A percentile compares a stretch with the other conserved stretches of the same genome.
phyloP scores from a whole-genome alignment of 2,329 filamentous ascomycete species.

The Pyrenophora seminiperda region DNA sequence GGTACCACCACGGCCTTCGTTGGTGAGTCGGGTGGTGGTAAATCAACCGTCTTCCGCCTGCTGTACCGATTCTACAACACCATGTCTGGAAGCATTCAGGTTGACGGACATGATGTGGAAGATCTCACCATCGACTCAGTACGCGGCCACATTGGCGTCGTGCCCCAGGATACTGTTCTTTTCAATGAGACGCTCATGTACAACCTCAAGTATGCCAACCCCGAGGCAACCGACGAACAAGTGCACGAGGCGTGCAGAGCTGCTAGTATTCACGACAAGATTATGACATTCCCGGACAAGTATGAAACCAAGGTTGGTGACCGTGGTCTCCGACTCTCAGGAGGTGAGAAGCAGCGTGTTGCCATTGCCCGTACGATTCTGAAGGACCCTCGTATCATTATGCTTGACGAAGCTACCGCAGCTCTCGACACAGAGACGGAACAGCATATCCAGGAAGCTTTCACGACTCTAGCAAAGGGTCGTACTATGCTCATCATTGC shows the following conservation, averaged over 20 bases:
- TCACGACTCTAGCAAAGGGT: conserved; percentile 79
- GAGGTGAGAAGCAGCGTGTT: conserved; percentile 91
- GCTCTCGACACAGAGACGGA: conserved; percentile 91
- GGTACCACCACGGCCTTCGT: conserved; percentile 96
- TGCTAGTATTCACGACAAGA: conserved; percentile 91
- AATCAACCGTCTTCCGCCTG: conserved; percentile 93
- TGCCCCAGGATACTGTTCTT: conserved; percentile 92
- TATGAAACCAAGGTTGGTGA: conserved; percentile 92
- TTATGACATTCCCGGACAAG: conserved; percentile 82
- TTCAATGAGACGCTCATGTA: conserved; percentile 97
- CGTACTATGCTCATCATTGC: conserved; percentile 96
- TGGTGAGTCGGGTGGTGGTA: conserved; percentile 94
- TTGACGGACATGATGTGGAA: conserved; percentile 84
- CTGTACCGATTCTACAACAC: conserved; percentile 97
- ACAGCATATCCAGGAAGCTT: conserved; percentile 86
- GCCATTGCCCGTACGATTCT: conserved; percentile 92
- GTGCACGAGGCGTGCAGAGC: conserved; percentile 81
- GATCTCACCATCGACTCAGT: conserved; percentile 93
- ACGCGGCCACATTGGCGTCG: conserved; percentile 87
- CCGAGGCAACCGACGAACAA: conserved; percentile 77
- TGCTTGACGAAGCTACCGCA: conserved; percentile 91
- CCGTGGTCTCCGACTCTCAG: conserved; percentile 82
- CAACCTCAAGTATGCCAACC: conserved; percentile 88
- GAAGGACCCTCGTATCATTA: conserved; percentile 88
- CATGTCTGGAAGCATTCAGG: conserved; percentile 75